Base-by-base conservation (phyloP, 176 grass and related monocot genomes). In the Juncus effusus region DNA sequence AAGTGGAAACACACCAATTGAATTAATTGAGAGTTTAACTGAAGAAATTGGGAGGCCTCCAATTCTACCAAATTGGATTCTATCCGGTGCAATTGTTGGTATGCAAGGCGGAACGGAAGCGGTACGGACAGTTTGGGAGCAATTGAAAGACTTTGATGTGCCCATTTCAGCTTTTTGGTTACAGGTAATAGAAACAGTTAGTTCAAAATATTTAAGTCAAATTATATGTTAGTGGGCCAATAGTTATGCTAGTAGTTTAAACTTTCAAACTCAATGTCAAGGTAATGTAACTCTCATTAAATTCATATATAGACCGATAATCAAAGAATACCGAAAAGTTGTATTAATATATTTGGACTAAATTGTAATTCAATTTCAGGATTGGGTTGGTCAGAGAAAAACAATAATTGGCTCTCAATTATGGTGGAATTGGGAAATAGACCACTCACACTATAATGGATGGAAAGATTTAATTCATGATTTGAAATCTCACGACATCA, bases 351-450 rank as follows among this genome's bases (percentile, higher is more conserved):
- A 40, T 15, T 3, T 56, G 63, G 7, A 4, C 8, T 13, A 28
- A 44, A 19, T 35, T 63, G 14, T 35, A 41, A 6, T 62, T 54
- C 44, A 40, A 47, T 9, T 80, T 54, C 78, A 96, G 91, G 91
- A 96, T 2, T 96, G 91, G 91, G 91, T 88, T 16, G 91, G 91
- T 3, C 87, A 96, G 87, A 91, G 91, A 70, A 84, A 83, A 76
- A 96, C 91, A 1, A 54, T 83, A 8, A 96, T 96, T 64, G 91
- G 91, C 8, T 96, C 91, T 0, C 87, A 96, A 81, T 73, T 96
- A 0, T 96, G 91, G 87, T 96, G 91, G 91, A 96, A 96, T 60
- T 96, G 91, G 91, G 91, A 96, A 79, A 77, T 83, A 7, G 91
- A 96, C 3, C 74, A 54, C 35, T 60, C 36, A 4, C 84, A 79